Percentiles rank a stretch among this genome's conserved stretches.
These are phyloP conservation scores for Isochrysis galbana DNA, from an alignment of 78 protist genomes.

Conservation along the genomic window DNA sequence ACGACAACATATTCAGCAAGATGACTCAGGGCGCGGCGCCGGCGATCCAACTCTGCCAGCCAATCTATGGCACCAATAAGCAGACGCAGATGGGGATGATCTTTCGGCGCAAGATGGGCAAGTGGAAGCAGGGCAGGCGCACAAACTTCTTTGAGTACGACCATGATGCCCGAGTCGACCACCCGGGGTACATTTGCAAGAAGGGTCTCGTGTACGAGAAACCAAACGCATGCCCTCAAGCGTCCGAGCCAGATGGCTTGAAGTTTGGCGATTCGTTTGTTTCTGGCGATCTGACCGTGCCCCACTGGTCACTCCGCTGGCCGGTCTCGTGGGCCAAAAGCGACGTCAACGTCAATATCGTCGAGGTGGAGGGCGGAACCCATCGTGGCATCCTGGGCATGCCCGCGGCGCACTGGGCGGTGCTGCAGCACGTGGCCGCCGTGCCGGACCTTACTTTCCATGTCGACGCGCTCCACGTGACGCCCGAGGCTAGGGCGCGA, in stretches of 20 bases:
- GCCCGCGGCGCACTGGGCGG: background rate
- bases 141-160: background rate
- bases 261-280: background rate
- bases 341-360: background rate
- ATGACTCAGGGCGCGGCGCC: background rate
- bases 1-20: background rate
- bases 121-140: background rate
- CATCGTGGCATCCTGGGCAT: background rate
- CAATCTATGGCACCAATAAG: background rate
- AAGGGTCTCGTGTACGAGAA: background rate
- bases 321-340: background rate
- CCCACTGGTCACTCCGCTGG: background rate
- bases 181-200: background rate
- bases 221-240: background rate
- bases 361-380: background rate
- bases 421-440: background rate
- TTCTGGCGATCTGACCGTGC: background rate
- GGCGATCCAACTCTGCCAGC: background rate
- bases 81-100: background rate
- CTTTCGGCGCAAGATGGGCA: background rate
- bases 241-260: background rate
- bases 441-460: background rate
- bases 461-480: background rate
- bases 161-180: background rate
- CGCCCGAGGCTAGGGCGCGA: too few species aligned